Evolutionary conservation across 2,329 filamentous ascomycete species (phyloP), one percentile per base, ranked within the genome.

Genomic region (Thyridium curvatum): DNA sequence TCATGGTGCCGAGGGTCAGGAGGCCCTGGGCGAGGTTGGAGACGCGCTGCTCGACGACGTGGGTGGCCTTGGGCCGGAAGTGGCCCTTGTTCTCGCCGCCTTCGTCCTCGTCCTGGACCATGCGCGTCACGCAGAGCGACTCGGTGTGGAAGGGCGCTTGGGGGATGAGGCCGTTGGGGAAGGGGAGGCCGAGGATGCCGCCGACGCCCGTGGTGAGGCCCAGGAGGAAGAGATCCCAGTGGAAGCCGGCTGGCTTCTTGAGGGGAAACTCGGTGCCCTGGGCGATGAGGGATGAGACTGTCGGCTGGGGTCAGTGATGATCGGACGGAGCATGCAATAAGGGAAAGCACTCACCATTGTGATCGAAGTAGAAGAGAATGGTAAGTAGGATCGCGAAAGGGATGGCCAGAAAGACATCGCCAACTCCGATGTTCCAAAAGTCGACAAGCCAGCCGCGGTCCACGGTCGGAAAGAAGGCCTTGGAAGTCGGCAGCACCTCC

Each of bases 301-400:
- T 9, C 4, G 14, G 10, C 14, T 12, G 28, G 18, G 37, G 40
- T 46, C 43, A 32, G 16, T 28, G 18, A 17, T 4, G 28, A 5
- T 10, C 15, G 5, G 8, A 34, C 17, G 13, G 16, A 8, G 35
- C 14, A 41, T 43, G 40, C 34, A 3, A 21, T 32, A 16, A 35
- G 35, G 15, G 31, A 21, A 10, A 9, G 32, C 8, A 28, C 66
- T 44, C 65, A 86, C 83, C 83, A 50, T 93, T 94, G 54, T 94
- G 88, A 53, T 94, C 88, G 56, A 93, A 94, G 66, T 84, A 94
- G 56, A 94, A 94, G 4, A 94, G 64, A 16, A 94, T 80, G 0
- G 88, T 94, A 13, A 94, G 68, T 2, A 94, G 67, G 28, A 94
- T 54, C 1, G 86, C 88, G 63, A 94, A 94, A 0, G 89, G 89